Evolutionary conservation across 2,329 filamentous ascomycete species (phyloP).

Genomic region (Coccinonectria pachysandricola): DNA sequence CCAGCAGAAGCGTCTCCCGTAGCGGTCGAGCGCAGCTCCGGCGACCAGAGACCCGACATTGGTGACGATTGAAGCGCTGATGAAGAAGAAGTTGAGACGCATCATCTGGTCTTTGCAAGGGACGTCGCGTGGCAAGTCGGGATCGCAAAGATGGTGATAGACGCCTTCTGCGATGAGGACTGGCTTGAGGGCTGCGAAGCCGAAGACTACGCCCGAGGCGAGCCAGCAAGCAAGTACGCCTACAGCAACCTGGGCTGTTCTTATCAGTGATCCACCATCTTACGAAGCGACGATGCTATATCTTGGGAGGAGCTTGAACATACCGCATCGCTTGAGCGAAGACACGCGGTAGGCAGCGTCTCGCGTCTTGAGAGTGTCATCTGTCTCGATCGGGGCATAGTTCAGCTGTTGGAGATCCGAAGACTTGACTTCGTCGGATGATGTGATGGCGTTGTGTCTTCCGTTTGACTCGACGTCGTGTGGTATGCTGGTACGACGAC

Average conservation of each 20-base stretch:
- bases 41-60: slow-evolving; percentile 78
- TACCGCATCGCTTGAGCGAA: slow-evolving; percentile 18
- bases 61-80: slow-evolving; percentile 72
- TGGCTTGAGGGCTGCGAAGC: too few species aligned
- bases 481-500: too few species aligned
- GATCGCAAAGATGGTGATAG: slow-evolving; percentile 52
- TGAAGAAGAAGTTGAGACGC: slow-evolving; percentile 80
- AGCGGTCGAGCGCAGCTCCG: slow-evolving; percentile 72
- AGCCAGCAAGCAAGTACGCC: slow-evolving; percentile 66
- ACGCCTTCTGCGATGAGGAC: slow-evolving; percentile 62
- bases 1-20: slow-evolving; percentile 65
- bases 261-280: background rate
- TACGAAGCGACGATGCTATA: too few species aligned
- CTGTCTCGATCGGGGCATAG: too few species aligned
- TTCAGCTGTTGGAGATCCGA: too few species aligned
- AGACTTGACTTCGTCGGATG: too few species aligned
- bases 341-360: too few species aligned
- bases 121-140: slow-evolving; percentile 19
- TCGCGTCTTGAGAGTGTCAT: too few species aligned
- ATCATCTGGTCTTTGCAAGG: slow-evolving; percentile 40
- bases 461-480: too few species aligned
- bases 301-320: too few species aligned
- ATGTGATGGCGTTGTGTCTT: too few species aligned
- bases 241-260: slow-evolving; percentile 54
- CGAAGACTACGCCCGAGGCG: slow-evolving; percentile 70